phyloP scores from a whole-genome alignment of 2,329 filamentous ascomycete genomes.

The Allantophomopsis lycopodina region DNA sequence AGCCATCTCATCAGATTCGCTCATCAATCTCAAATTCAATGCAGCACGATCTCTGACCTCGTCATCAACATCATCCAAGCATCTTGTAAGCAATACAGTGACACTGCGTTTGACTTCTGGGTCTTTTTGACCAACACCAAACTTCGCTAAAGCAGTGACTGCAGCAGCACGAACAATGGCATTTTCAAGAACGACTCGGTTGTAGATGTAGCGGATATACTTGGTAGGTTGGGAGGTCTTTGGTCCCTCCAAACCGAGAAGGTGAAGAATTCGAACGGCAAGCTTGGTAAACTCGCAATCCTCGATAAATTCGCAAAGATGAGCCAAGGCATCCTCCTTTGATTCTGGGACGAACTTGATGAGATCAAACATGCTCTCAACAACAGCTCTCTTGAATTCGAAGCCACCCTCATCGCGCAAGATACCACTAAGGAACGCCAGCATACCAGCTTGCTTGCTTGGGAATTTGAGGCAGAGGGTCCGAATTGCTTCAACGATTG shows the following conservation, averaged over 20 bases:
- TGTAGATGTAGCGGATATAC: conserved; percentile 99
- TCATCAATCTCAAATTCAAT: conserved; percentile 83
- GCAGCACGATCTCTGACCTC: conserved; percentile 94
- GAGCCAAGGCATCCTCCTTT: conserved; percentile 70
- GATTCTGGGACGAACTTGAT: conserved; percentile 97
- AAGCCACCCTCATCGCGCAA: conserved; percentile 93
- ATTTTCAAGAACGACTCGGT: conserved; percentile 93
- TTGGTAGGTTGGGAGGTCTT: conserved; percentile 94
- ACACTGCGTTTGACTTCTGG: conserved; percentile 95
- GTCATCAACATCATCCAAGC: conserved; percentile 92
- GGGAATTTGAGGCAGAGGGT: conserved; percentile 97
- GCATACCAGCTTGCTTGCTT: conserved; percentile 94
- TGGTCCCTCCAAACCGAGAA: conserved; percentile 87
- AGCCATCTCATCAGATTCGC: conserved; percentile 68
- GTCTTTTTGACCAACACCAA: conserved; percentile 92
- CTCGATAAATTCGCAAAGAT: conserved; percentile 97
- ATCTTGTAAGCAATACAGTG: conserved; percentile 79
- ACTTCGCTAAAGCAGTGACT: conserved; percentile 91
- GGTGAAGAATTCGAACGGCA: conserved; percentile 85
- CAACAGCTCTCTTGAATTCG: conserved; percentile 94
- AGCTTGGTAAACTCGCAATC: conserved; percentile 99
- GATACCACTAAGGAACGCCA: conserved; percentile 93
- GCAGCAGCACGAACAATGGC: conserved; percentile 89
- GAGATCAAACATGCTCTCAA: conserved; percentile 98
- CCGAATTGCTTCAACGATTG: conserved; percentile 96